Base-by-base conservation (phyloP, 805 yeast genomes). In the Spathaspora boniae region DNA sequence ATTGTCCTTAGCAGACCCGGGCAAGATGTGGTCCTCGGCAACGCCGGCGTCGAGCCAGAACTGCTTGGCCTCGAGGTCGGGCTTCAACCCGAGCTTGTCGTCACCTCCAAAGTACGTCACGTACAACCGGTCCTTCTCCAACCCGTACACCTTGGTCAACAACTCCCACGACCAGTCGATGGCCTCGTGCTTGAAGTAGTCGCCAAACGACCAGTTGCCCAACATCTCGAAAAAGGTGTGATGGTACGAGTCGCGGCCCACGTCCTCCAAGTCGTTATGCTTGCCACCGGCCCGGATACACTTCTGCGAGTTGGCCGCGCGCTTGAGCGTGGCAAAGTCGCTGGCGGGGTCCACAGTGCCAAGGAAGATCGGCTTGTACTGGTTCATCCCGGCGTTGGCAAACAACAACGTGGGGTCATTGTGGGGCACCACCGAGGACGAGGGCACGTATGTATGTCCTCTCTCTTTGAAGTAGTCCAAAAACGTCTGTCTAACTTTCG, bases 171-270 rank as follows among this genome's bases (percentile, higher is more conserved):
- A 80, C 68, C 74, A 86, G 6, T 66, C 65, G 53, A 89, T 82
- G 35, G 98, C 98, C 56, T 88, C 98, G 52, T 83, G 78, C 63
- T 93, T 93, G 79, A 93, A 93, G 61, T 93, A 93, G 65, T 93
- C 98, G 53, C 99, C 99, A 63, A 93, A 93, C 5, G 98, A 93
- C 99, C 99, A 93, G 73, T 93, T 93, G 54, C 99, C 99, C 65
- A 93, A 76, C 99, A 93, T 93, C 69, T 93, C 99, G 51, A 93
- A 93, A 58, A 94, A 94, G 12, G 99, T 93, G 63, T 93, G 99
- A 62, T 93, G 99, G 58, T 93, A 93, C 35, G 95, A 86, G 65
- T 93, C 99, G 55, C 84, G 80, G 45, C 99, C 99, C 32, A 93
- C 99, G 63, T 93, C 99, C 60, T 93, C 99, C 57, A 93, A 77